Conservation (phyloP, 805 yeast species). For the Starmerella vaccinii region DNA sequence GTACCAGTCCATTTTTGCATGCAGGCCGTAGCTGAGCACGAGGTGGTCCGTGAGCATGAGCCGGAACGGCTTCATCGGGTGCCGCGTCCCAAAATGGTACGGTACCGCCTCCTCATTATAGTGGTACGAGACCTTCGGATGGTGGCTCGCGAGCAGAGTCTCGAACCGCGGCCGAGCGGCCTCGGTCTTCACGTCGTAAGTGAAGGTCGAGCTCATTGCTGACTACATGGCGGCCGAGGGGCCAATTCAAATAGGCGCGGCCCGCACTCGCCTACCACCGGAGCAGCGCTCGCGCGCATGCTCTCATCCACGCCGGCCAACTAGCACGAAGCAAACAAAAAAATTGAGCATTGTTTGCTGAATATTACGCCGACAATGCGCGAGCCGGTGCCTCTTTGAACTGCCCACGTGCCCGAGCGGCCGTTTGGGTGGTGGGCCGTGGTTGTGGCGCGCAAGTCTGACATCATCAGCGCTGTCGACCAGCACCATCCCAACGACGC, state of each 20-base stretch:
- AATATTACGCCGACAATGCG: background rate
- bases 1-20: slow-evolving; percentile 83
- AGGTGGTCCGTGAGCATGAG: slow-evolving; percentile 88
- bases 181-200: slow-evolving; percentile 36
- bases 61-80: slow-evolving; percentile 98
- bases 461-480: slow-evolving; percentile 1
- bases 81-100: slow-evolving; percentile 84
- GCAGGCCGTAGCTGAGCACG: slow-evolving; percentile 71
- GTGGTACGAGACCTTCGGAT: slow-evolving; percentile 64
- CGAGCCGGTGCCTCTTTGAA: background rate
- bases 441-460: background rate
- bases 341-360: no score
- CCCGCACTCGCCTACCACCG: background rate
- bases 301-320: no score
- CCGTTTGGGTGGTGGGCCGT: no score
- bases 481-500: background rate
- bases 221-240: slow-evolving; percentile 2
- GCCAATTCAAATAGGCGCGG: background rate
- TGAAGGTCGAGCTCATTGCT: slow-evolving; percentile 24
- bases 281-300: no score
- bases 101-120: slow-evolving; percentile 69
- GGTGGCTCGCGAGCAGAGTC: slow-evolving; percentile 21
- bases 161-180: slow-evolving; percentile 38
- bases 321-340: no score
- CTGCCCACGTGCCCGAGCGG: background rate